These are phyloP conservation scores for Erysimum cheiranthoides DNA, from an alignment of 345 rosid species.

Conservation along the genomic window DNA sequence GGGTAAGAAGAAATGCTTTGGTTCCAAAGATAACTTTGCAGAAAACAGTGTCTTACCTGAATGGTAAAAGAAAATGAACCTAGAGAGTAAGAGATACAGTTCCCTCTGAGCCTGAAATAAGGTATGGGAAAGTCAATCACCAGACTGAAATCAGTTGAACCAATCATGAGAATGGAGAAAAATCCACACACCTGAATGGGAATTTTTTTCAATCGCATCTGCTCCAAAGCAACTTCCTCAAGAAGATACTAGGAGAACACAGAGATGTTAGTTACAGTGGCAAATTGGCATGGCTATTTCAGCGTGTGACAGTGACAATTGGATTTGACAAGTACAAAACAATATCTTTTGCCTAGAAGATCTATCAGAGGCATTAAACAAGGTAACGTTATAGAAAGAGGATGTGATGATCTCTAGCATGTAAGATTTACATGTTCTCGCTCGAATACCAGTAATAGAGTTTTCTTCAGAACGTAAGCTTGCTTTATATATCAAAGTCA, in stretches of 20 bases:
- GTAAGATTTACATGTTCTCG: slow-evolving; percentile 1
- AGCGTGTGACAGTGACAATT: slow-evolving; percentile 6
- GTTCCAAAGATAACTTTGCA: not conserved
- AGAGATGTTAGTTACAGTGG: slow-evolving; percentile 26
- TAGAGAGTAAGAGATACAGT: slow-evolving; percentile 78
- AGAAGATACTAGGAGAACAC: slow-evolving; percentile 74
- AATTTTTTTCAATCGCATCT: slow-evolving; percentile 65
- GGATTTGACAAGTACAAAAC: not conserved
- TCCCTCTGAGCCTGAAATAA: slow-evolving; percentile 83
- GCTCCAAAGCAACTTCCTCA: slow-evolving; percentile 83
- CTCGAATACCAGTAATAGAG: not conserved
- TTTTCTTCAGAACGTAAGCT: not conserved
- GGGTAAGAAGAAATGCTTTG: slow-evolving; percentile 18
- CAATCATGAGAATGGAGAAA: not conserved
- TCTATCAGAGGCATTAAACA: slow-evolving; percentile 13
- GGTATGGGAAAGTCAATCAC: slow-evolving; percentile 2
- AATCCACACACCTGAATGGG: slow-evolving; percentile 70
- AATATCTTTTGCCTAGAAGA: slow-evolving; percentile 15
- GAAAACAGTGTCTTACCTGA: slow-evolving; percentile 57
- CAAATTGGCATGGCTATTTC: not conserved
- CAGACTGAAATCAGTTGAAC: slow-evolving; percentile 20
- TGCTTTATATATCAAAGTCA: not conserved
- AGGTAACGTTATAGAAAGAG: not conserved
- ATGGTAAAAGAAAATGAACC: slow-evolving; percentile 90
- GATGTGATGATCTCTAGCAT: slow-evolving; percentile 14